Conservation (phyloP, 208 protist species). For the Balamuthia mandrillaris region DNA sequence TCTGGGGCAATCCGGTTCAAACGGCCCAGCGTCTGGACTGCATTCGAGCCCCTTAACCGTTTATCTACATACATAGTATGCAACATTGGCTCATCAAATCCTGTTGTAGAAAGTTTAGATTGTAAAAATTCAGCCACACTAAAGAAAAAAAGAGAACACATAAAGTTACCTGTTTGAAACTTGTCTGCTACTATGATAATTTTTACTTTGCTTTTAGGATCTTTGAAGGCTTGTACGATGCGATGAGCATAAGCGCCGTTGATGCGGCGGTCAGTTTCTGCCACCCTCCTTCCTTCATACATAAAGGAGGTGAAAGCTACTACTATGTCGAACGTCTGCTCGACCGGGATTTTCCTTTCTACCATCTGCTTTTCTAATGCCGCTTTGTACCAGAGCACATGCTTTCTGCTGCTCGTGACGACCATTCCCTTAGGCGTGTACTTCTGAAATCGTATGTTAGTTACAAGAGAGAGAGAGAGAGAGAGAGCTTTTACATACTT, state of each 20-base stretch:
- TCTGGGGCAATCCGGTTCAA: not conserved
- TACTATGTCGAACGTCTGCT: not conserved
- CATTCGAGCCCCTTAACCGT: slow-evolving; percentile 5
- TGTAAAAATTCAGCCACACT: not conserved
- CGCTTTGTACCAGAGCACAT: slow-evolving; percentile 20
- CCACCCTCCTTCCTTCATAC: not conserved
- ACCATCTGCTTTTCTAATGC: not conserved
- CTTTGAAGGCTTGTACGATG: slow-evolving; percentile 1
- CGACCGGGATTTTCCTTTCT: not conserved
- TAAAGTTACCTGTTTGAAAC: slow-evolving; percentile 13
- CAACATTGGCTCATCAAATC: slow-evolving; percentile 14
- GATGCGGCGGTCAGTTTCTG: not conserved
- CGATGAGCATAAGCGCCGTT: not conserved
- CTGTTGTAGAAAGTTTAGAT: not conserved
- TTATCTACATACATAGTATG: slow-evolving; percentile 28
- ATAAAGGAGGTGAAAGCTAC: not conserved
- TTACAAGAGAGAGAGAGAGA: not conserved
- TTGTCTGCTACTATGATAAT: slow-evolving; percentile 29
- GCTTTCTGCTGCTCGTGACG: slow-evolving; percentile 9
- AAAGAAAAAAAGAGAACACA: not conserved
- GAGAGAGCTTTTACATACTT: not conserved
- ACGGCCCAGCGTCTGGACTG: not conserved
- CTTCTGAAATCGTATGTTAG: not conserved
- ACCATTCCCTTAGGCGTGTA: not conserved
- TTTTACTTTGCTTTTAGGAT: not conserved